phyloP scores from a whole-genome alignment of 75 land plant species.

The Cupressus sempervirens region DNA sequence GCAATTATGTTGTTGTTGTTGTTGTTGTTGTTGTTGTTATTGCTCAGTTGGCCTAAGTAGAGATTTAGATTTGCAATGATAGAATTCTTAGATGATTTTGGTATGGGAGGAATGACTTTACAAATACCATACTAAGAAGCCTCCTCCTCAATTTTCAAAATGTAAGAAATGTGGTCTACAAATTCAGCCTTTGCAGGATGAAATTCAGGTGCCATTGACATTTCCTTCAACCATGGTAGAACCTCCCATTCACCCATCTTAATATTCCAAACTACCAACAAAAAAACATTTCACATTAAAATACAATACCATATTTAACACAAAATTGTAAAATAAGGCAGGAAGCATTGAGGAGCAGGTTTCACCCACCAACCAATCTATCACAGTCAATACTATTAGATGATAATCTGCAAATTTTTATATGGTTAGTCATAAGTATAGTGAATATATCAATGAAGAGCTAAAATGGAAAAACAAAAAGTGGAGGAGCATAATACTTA shows the following conservation, averaged over 20 bases:
- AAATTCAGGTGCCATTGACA: constrained; percentile 89
- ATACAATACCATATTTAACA: too few relatives aligned
- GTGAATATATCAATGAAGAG: too few relatives aligned
- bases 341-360: too few relatives aligned
- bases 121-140: constrained; percentile 88
- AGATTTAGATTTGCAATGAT: constrained; percentile 57
- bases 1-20: background rate
- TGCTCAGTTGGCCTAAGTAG: constrained; percentile 28
- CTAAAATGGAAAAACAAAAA: too few relatives aligned
- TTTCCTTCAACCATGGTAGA: constrained; percentile 68
- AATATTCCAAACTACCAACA: background rate
- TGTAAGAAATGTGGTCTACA: constrained; percentile 90
- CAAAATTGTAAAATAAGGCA: too few relatives aligned
- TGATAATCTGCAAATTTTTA: too few relatives aligned
- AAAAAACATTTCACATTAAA: too few relatives aligned
- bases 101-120: constrained; percentile 86
- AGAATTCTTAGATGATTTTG: constrained; percentile 48
- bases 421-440: too few relatives aligned
- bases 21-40: too few relatives aligned
- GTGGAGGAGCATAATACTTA: too few relatives aligned
- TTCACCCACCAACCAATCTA: too few relatives aligned
- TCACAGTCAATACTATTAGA: too few relatives aligned
- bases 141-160: constrained; percentile 89
- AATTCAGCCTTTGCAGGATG: constrained; percentile 85
- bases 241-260: constrained; percentile 32